Base-by-base conservation (phyloP, 2,329 filamentous ascomycete genomes). In the Plenodomus tracheiphilus region DNA sequence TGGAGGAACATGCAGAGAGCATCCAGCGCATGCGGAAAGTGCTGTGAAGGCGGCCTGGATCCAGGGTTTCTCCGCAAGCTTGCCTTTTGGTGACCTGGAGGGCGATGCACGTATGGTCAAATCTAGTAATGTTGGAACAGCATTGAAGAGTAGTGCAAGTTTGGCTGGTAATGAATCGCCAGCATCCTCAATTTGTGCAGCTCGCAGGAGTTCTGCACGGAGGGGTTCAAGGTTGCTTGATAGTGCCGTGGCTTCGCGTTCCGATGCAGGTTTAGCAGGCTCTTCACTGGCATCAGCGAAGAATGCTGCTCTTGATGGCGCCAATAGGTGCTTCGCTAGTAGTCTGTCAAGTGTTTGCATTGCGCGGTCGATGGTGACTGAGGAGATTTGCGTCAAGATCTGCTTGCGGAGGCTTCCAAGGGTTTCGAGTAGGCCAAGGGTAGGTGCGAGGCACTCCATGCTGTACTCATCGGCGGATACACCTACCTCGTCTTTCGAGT, bases 21-120 rank as follows among this genome's bases (percentile, higher is more conserved):
- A 70, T 35, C 62, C 62, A 39, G 59, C 56, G 51, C 70, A 75
- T 41, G 72, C 65, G 5, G 64, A 54, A 8, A 78, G 62, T 1
- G 67, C 65, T 5, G 62, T 47, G 40, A 78, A 74, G 8, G 74
- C 59, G 11, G 65, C 61, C 43, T 79, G 74, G 9, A 78, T 62
- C 77, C 77, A 79, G 3, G 76, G 70, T 34, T 62, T 65, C 51
- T 78, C 76, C 7, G 68, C 60, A 9, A 69, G 56, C 18, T 68
- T 72, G 47, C 70, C 68, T 46, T 71, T 74, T 8, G 73, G 71
- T 3, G 72, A 77, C 16, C 66, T 68, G 3, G 68, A 69, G 19
- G 73, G 68, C 5, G 70, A 72, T 22, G 68, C 72, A 30, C 74
- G 70, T 8, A 79, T 65, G 4, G 71, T 69, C 32, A 79, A 52